Percentiles rank a stretch among this genome's conserved stretches.
These are phyloP conservation scores for Amanita muscaria DNA, from an alignment of 768 basidiomycete species.

Conservation along the genomic window DNA sequence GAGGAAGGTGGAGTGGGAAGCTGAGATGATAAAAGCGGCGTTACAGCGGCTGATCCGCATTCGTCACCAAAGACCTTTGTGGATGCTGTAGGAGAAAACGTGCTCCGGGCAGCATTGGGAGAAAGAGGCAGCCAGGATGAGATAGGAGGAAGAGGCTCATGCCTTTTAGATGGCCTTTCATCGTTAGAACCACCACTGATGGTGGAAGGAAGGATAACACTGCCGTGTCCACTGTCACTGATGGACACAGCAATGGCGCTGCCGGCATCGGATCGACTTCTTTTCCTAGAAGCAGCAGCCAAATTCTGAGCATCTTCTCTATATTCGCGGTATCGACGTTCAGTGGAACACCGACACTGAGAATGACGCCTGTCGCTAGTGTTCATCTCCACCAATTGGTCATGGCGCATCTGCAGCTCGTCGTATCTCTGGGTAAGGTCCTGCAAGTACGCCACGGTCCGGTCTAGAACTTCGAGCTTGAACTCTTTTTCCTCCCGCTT, in stretches of 20 bases:
- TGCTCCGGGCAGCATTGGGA: constrained; percentile 24
- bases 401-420: constrained; percentile 21
- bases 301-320: constrained; percentile 9
- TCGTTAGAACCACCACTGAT: neutral
- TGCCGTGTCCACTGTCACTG: neutral
- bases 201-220: too few species aligned
- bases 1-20: constrained; percentile 53
- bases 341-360: too few species aligned
- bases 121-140: constrained; percentile 53
- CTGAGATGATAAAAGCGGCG: constrained; percentile 18
- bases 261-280: neutral
- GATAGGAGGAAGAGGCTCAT: constrained; percentile 52
- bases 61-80: too few species aligned
- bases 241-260: constrained; percentile 6
- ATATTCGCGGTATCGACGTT: too few species aligned
- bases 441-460: constrained; percentile 73
- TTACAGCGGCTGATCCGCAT: too few species aligned
- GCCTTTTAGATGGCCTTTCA: constrained; percentile 11
- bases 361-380: constrained; percentile 13
- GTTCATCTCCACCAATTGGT: neutral
- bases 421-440: constrained; percentile 52
- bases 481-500: constrained; percentile 77
- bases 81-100: constrained; percentile 19
- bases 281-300: constrained; percentile 11
- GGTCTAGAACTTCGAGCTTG: constrained; percentile 83